Base-by-base conservation (phyloP, 495 filamentous ascomycete species). In the Tuber aestivum region DNA sequence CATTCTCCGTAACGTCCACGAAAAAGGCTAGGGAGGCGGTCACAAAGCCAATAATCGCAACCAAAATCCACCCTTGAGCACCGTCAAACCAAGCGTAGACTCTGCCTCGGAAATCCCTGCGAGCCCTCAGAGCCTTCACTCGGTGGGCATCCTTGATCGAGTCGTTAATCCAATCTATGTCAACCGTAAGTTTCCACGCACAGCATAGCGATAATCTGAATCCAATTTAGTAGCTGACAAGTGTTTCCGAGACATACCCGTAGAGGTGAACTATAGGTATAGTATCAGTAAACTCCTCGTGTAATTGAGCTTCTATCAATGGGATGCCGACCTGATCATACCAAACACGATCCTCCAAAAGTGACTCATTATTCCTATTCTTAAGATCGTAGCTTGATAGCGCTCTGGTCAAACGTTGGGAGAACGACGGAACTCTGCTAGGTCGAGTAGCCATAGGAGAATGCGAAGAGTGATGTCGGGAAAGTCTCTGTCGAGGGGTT, bases 81-180 rank as follows among this genome's bases (percentile, higher is more conserved):
- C 94, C 91, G 83, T 99, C 95, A 73, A 96, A 92, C 85, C 91
- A 88, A 3, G 92, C 89, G 50, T 89, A 84, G 37, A 97, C 79
- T 61, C 93, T 90, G 9, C 94, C 95, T 75, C 92, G 91, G 70
- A 96, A 86, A 83, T 95, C 95, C 84, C 92, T 97, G 9, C 94
- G 87, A 77, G 87, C 89, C 69, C 93, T 89, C 41, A 98, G 87
- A 70, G 90, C 90, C 79, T 94, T 96, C 50, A 96, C 89, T 69
- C 95, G 91, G 73, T 91, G 92, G 68, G 94, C 93, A 84, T 99
- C 95, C 81, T 94, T 94, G 77, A 98, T 97, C 83, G 92, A 95
- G 81, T 99, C 95, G 82, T 97, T 94, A 12, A 99, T 95, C 95
- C 95, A 98, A 84, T 99, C 95, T 79, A 61, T 44, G 16, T 32